phyloP scores from a whole-genome alignment of 208 protist genomes.

The Acanthamoeba triangularis region DNA sequence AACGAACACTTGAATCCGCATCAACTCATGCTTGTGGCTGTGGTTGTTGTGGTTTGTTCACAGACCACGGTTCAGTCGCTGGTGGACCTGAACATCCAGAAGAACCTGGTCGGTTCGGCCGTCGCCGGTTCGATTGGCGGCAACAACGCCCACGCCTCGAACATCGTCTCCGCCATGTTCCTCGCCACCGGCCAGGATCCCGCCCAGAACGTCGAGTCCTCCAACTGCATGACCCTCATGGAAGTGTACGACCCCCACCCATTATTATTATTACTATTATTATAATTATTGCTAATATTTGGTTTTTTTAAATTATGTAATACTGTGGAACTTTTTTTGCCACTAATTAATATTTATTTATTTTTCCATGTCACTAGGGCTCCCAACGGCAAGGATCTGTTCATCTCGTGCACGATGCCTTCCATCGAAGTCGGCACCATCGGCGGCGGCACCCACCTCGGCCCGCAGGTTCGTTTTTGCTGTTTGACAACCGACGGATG shows the following conservation, averaged over 20 bases:
- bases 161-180: conserved; percentile 98
- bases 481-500: conserved; percentile 71
- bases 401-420: conserved; percentile 98
- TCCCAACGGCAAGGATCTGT: conserved; percentile 93
- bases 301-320: too few relatives aligned
- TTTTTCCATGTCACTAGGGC: background rate
- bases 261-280: too few relatives aligned
- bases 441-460: conserved; percentile 97
- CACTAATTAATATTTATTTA: background rate
- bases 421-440: conserved; percentile 99
- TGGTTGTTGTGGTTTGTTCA: too few relatives aligned
- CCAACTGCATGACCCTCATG: conserved; percentile 98
- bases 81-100: conserved; percentile 96
- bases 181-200: conserved; percentile 98
- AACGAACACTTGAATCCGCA: too few relatives aligned
- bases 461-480: conserved; percentile 92
- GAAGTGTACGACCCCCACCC: conserved; percentile 85
- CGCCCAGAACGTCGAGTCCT: conserved; percentile 98
- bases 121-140: conserved; percentile 96
- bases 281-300: conserved; percentile 54
- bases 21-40: background rate
- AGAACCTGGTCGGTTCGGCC: conserved; percentile 98
- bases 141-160: conserved; percentile 98
- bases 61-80: conserved; percentile 80
- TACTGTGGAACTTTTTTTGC: too few relatives aligned